Conservation (phyloP, 176 grass and related monocot species). For the Avena atlantica region DNA sequence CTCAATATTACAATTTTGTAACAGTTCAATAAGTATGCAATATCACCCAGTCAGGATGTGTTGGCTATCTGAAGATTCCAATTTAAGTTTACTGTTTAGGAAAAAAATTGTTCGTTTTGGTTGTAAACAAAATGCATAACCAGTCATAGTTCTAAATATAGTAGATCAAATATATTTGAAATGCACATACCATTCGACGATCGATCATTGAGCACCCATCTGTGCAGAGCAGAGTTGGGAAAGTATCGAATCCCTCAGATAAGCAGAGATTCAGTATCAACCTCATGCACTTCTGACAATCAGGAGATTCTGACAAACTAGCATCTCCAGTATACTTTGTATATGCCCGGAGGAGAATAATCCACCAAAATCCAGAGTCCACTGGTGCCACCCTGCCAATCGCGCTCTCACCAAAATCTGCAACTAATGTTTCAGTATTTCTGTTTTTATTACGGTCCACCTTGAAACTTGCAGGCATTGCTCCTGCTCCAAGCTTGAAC, state of each 20-base stretch:
- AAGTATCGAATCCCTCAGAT: conserved; percentile 95
- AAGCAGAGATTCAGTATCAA: conserved; percentile 86
- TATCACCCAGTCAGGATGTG: neutral
- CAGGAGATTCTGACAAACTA: conserved; percentile 76
- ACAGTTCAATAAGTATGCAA: neutral
- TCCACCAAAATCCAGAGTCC: conserved; percentile 99
- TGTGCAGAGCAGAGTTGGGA: conserved; percentile 91
- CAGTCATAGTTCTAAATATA: no score
- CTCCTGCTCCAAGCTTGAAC: conserved; percentile 95
- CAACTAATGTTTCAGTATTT: conserved; percentile 77
- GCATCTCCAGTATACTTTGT: conserved; percentile 87
- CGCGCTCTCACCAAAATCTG: conserved; percentile 91
- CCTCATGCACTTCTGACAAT: conserved; percentile 91
- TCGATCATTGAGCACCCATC: conserved; percentile 98
- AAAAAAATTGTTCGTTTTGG: neutral
- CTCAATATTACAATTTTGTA: neutral
- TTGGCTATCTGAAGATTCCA: neutral
- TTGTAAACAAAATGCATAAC: conserved; percentile 30
- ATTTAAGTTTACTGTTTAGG: conserved; percentile 9
- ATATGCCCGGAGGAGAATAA: conserved; percentile 97
- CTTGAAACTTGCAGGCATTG: conserved; percentile 97
- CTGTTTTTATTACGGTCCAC: conserved; percentile 64
- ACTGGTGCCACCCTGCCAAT: conserved; percentile 95
- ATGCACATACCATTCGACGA: conserved; percentile 85
- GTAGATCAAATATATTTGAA: conserved; percentile 21